phyloP scores from a whole-genome alignment of 2,329 filamentous ascomycete species.

The Ciborinia camelliae region DNA sequence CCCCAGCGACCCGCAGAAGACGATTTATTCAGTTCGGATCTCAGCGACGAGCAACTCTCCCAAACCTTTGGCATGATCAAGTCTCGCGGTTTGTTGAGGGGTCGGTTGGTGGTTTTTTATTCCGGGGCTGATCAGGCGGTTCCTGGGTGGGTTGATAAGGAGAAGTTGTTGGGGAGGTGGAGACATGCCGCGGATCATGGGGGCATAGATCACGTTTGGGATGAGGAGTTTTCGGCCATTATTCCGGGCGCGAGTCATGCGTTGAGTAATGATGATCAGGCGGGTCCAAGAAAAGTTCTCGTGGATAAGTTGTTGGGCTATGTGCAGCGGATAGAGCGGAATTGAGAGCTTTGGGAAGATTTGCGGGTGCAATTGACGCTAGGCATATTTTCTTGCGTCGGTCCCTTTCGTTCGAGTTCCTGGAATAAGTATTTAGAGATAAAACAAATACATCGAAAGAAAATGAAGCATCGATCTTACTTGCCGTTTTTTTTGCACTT shows the following conservation, averaged over 20 bases:
- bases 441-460: no score
- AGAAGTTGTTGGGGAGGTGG: constrained; percentile 44
- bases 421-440: no score
- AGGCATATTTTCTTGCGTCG: no score
- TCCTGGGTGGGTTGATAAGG: constrained; percentile 45
- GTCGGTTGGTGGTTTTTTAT: constrained; percentile 43
- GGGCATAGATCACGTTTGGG: constrained; percentile 42
- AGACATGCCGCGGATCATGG: constrained; percentile 41
- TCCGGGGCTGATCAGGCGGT: constrained; percentile 47
- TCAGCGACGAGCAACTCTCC: constrained; percentile 47
- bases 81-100: constrained; percentile 19
- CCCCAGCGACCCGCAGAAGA: constrained; percentile 54
- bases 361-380: no score
- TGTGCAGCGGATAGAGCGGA: constrained; percentile 1
- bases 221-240: constrained; percentile 46
- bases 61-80: constrained; percentile 53
- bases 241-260: constrained; percentile 49
- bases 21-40: constrained; percentile 63
- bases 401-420: no score
- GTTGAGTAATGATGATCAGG: constrained; percentile 47
- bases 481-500: no score
- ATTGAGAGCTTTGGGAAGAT: no score
- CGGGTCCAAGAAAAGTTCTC: constrained; percentile 36
- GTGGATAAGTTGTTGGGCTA: constrained; percentile 25
- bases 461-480: no score